Evolutionary conservation across 805 yeast genomes (phyloP).

Genomic region (Saturnispora halmiae): DNA sequence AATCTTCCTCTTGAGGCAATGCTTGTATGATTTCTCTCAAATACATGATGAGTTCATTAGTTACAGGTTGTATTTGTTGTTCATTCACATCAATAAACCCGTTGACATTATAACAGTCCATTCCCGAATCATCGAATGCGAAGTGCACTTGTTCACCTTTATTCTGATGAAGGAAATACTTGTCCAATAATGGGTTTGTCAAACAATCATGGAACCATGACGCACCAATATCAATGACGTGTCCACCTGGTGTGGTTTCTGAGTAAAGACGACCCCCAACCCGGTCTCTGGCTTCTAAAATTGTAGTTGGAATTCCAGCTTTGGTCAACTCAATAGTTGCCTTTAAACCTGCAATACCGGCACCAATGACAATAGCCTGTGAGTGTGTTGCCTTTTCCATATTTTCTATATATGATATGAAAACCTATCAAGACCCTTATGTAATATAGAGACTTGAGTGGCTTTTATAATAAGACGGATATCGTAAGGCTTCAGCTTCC

Average conservation of each 20-base stretch:
- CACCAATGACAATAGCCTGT: conserved; percentile 42
- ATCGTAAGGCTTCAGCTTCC: neutral
- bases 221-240: conserved; percentile 68
- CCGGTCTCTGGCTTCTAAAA: conserved; percentile 45
- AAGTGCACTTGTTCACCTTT: conserved; percentile 21
- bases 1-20: conserved; percentile 36
- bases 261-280: conserved; percentile 62
- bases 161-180: conserved; percentile 26
- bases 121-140: conserved; percentile 28
- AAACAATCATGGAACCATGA: conserved; percentile 87
- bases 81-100: conserved; percentile 38
- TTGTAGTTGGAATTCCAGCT: conserved; percentile 31
- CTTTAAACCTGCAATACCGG: conserved; percentile 46
- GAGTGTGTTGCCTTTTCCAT: conserved; percentile 31
- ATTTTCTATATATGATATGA: neutral
- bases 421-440: too few species aligned
- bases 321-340: conserved; percentile 34
- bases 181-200: conserved; percentile 49
- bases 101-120: conserved; percentile 16
- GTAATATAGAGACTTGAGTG: too few species aligned
- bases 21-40: conserved; percentile 15
- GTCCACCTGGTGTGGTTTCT: conserved; percentile 23
- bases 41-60: conserved; percentile 25
- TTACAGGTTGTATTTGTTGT: conserved; percentile 32
- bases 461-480: too few species aligned